A percentile compares a stretch with the other conserved stretches of the same genome.
phyloP scores from a whole-genome alignment of 768 basidiomycete genomes.

The Cantharellus anzutake region DNA sequence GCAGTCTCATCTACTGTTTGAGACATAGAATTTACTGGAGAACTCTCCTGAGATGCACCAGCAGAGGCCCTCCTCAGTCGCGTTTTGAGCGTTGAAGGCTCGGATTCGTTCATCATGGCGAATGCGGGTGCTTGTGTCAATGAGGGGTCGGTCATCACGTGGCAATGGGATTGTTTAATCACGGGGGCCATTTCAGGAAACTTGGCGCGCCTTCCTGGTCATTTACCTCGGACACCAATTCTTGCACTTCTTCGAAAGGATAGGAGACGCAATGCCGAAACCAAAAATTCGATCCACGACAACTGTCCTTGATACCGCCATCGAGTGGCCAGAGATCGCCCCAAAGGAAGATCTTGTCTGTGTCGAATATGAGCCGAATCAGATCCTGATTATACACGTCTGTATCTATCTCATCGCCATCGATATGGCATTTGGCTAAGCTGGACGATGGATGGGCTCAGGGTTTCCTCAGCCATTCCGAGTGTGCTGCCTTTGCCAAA shows the following conservation, averaged over 20 bases:
- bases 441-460: slow-evolving; percentile 11
- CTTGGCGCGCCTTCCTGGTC: too few species aligned
- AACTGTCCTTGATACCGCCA: neutral
- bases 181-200: too few species aligned
- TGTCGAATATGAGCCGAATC: neutral
- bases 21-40: neutral
- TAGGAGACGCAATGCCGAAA: too few species aligned
- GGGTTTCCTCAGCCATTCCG: slow-evolving; percentile 37
- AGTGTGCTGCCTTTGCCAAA: slow-evolving; percentile 40
- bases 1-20: neutral
- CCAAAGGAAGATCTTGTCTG: neutral
- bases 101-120: neutral
- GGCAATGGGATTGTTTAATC: too few species aligned
- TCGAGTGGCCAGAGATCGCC: neutral
- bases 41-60: too few species aligned
- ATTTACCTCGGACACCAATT: too few species aligned
- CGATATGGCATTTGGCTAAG: neutral
- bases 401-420: neutral
- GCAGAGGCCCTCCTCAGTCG: neutral
- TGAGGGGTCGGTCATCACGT: neutral
- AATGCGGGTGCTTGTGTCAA: neutral
- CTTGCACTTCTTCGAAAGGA: too few species aligned
- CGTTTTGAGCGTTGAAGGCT: neutral
- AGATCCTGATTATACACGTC: neutral
- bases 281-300: too few species aligned